Conservation (phyloP, 495 filamentous ascomycete genomes). For the Tuber brumale region DNA sequence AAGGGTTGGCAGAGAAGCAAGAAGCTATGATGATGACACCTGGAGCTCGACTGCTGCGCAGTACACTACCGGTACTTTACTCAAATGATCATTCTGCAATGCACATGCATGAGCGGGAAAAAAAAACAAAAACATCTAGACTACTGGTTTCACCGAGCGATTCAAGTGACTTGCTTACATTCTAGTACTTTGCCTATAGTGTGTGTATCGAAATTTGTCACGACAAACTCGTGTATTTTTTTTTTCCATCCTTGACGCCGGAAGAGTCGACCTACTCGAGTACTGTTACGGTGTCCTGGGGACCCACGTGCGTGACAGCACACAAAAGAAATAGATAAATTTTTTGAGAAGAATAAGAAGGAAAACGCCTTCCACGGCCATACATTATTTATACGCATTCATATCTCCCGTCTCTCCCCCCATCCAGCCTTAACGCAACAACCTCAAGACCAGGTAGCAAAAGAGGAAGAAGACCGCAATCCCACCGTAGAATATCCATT, state of each 20-base stretch:
- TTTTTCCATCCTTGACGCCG: constrained; percentile 18
- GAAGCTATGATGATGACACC: not conserved
- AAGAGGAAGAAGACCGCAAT: constrained; percentile 86
- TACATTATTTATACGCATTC: not conserved
- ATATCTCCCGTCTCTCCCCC: not conserved
- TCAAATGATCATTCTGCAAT: not conserved
- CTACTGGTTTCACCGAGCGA: not conserved
- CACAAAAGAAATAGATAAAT: constrained; percentile 10
- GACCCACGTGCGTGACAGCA: constrained; percentile 10
- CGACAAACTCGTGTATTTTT: not conserved
- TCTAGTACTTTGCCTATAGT: not conserved
- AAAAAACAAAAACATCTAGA: not conserved
- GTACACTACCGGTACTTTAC: not conserved
- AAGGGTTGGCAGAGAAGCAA: not conserved
- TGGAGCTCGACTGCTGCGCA: not conserved
- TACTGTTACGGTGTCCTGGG: constrained; percentile 19
- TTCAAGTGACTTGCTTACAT: not conserved
- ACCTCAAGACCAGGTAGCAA: constrained; percentile 83
- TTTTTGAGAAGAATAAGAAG: constrained; percentile 5
- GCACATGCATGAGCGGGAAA: not conserved
- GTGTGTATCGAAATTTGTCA: not conserved
- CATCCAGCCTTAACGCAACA: constrained; percentile 54
- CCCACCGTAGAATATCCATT: constrained; percentile 93
- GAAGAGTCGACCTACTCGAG: no score
- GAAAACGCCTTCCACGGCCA: constrained; percentile 19